A percentile compares a stretch with the other conserved stretches of the same genome.
Evolutionary conservation across 1,139 yeast genomes (phyloP).

Genomic region (Kodamaea arcana): DNA sequence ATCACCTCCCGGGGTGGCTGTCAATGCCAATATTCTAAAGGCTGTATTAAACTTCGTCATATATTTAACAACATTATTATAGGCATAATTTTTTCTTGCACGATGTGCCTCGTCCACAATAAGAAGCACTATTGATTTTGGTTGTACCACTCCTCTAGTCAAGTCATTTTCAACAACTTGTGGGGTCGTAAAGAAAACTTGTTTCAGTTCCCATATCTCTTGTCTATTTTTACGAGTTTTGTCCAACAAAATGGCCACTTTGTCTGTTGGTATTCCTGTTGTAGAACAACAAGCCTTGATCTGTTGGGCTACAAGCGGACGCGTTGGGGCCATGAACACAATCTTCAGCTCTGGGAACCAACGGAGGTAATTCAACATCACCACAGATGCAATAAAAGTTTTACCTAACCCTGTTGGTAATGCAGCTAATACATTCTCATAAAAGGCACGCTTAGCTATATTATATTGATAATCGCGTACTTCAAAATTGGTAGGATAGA

Average conservation of each 20-base stretch:
- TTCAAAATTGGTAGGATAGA: constrained; percentile 84
- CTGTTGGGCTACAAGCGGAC: constrained; percentile 97
- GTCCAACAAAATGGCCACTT: constrained; percentile 80
- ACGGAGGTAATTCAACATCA: constrained; percentile 82
- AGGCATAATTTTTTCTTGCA: constrained; percentile 86
- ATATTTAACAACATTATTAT: constrained; percentile 72
- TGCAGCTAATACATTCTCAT: constrained; percentile 76
- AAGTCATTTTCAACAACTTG: constrained; percentile 94
- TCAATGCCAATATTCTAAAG: constrained; percentile 74
- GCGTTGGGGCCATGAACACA: constrained; percentile 94
- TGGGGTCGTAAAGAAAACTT: constrained; percentile 92
- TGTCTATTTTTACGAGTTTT: constrained; percentile 60
- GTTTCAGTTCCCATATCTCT: constrained; percentile 68
- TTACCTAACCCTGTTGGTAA: constrained; percentile 97
- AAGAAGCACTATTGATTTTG: constrained; percentile 67
- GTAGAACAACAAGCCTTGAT: constrained; percentile 88
- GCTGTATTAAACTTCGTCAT: constrained; percentile 60
- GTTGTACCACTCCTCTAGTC: constrained; percentile 67
- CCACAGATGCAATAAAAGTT: constrained; percentile 92
- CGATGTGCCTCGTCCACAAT: constrained; percentile 97
- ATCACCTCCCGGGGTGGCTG: constrained; percentile 93
- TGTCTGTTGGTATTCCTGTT: constrained; percentile 73
- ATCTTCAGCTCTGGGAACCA: constrained; percentile 81
- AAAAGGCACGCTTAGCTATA: constrained; percentile 70
- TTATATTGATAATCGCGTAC: constrained; percentile 84